Base-by-base conservation (phyloP, 805 yeast species). In the Kodamaea leandrae region DNA sequence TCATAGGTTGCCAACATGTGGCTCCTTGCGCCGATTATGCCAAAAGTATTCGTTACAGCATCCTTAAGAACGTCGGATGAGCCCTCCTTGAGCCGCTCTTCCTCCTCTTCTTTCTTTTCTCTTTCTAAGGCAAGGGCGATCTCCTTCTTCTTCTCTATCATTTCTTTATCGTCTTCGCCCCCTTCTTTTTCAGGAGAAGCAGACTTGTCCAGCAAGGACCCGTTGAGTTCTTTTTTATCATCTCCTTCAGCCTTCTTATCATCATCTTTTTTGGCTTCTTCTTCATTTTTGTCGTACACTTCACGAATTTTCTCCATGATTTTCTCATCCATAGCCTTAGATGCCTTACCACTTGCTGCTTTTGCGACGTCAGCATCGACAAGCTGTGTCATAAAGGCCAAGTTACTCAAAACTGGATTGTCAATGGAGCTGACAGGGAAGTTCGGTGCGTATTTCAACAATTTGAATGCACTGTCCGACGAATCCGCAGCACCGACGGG, bases 351-450 rank as follows among this genome's bases (percentile, higher is more conserved):
- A 6, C 95, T 83, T 24, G 95, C 95, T 8, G 90, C 88, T 42
- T 81, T 79, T 0, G 91, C 96, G 16, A 85, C 85, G 29, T 83
- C 83, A 9, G 91, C 84, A 54, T 91, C 96, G 13, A 89, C 95
- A 37, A 90, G 64, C 27, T 87, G 82, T 0, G 90, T 81, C 63
- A 93, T 69, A 61, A 90, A 93, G 10, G 96, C 83, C 47, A 93
- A 75, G n/a, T 95, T 91, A 26, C 95, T 83, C 68, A 93, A 74
- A 3, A 93, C 89, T 2, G 99, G 99, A 61, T 93, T 93, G 52
- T 93, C 98, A 20, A 83, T 78, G 32, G 87, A 77, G 26, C 87
- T 78, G 37, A 86, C 83, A 10, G 98, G 96, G 37, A 91, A 72
- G 58, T 87, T 84, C 3, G 95, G 83, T 4, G 91, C 82, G 60